Base-by-base conservation (phyloP, 225 moss, liverwort and hornwort genomes). In the Polytrichum commune region DNA sequence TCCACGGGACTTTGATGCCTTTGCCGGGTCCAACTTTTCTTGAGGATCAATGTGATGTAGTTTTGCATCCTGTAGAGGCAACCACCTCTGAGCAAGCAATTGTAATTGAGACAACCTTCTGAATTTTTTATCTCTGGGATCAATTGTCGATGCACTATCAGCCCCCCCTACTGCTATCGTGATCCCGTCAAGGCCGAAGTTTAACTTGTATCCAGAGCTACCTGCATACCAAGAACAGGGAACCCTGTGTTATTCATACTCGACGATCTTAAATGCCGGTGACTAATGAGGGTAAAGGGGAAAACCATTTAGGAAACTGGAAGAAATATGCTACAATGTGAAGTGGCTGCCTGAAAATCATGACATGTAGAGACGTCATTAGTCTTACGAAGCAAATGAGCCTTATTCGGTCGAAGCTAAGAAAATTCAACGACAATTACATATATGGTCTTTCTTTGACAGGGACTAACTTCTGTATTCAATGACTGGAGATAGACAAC, bases 31-130 rank as follows among this genome's bases (percentile, higher is more conserved):
- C 8, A n/a, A 28, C 32, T 28, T 20, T 20, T 8, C 8, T n/a
- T 8, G 65, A 8, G 28, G 32, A 20, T 28, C 30, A 4, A 32
- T 30, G 65, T 65, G 65, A n/a, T 28, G n/a, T n/a, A 29, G 28
- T 8, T 19, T 19, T 28, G 19, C 32, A 65, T 27, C 29, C 20
- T 20, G 65, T 65, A 20, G 18, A 5, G 65, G n/a, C 20, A 65
- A 22, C 65, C 65, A 65, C 6, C 65, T 33, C 30, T 65, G 65
- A 18, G 32, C 30, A 8, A 65, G 65, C 65, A 27, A 18, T 65
- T 28, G 29, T 20, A 65, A 32, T 28, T 27, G 65, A 65, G 29
- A 65, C 65, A 65, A 19, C 65, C 65, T 28, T n/a, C 65, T 65
- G 19, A 1, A 28, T 18, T 33, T 33, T 29, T 29, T 65, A 20